Evolutionary conservation across 306 rosid genomes (phyloP), one percentile per base, ranked within the genome.

Genomic region (Gleditsia sinensis): DNA sequence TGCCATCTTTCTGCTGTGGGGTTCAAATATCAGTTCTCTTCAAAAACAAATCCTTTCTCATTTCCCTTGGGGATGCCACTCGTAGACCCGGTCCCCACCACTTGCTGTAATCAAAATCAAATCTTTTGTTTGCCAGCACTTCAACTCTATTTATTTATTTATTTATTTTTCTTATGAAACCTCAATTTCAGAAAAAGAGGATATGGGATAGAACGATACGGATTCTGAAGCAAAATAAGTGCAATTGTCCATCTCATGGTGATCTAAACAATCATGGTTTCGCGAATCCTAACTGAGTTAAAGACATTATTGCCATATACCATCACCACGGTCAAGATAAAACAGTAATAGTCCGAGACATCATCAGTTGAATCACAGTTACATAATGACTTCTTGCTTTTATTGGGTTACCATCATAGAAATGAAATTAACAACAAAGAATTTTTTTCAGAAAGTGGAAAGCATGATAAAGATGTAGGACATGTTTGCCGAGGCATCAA

Each of bases 391-490:
- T 81, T 83, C 66, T 83, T 81, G 81, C 80, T 74, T 81, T 83
- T 19, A 84, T 82, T 79, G 74, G 80, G 78, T 78, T 84, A 81
- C 78, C 3, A 40, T 81, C 74, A 85, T 76, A 24, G 76, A 85
- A 83, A 80, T 77, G 83, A 82, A 9, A 34, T 61, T 19, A 61
- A 34, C 45, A 60, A 10, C 27, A n/a, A n/a, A 16, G 13, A 61
- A 77, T 51, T 74, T 69, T 49, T 30, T 76, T 79, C 65, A 67
- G 87, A 84, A 88, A 84, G 82, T 76, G 27, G 80, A 77, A 75
- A 68, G 81, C 75, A 79, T 43, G 84, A 83, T 80, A 81, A 82
- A 83, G 85, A 77, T 60, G 93, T 91, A 92, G 97, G 97, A 48
- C 86, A 93, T 81, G 20, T 37, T 72, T 51, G 67, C 78, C 77